Percentiles rank a stretch among this genome's conserved stretches.
Conservation (phyloP, 2,329 filamentous ascomycete species). For the Scortechinia acanthostroma region DNA sequence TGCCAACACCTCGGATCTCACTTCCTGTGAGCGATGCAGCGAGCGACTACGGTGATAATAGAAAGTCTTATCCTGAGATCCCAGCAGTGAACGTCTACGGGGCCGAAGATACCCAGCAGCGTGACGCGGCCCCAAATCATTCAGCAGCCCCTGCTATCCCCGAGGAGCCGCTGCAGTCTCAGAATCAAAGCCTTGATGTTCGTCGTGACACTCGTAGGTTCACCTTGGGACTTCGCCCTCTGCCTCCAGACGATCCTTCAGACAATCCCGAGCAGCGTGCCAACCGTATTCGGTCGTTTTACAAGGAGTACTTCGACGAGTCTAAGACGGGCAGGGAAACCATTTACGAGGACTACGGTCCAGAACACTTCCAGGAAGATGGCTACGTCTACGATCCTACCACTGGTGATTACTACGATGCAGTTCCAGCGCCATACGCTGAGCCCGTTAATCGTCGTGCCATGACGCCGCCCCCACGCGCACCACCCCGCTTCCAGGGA, state of each 20-base stretch:
- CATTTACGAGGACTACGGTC: constrained; percentile 44
- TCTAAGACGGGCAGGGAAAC: constrained; percentile 36
- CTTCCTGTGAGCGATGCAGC: constrained; percentile 30
- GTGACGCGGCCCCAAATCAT: constrained; percentile 5
- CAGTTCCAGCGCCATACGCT: constrained; percentile 39
- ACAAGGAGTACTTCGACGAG: constrained; percentile 66
- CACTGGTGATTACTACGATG: constrained; percentile 23
- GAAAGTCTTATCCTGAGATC: constrained; percentile 27
- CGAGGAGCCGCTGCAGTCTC: constrained; percentile 8
- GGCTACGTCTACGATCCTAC: constrained; percentile 23
- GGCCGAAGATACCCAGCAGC: constrained; percentile 6
- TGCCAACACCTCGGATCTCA: constrained; percentile 22
- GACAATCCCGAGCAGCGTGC: constrained; percentile 60
- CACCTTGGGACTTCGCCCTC: constrained; percentile 51
- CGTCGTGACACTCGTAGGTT: constrained; percentile 35
- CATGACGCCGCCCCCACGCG: constrained; percentile 57
- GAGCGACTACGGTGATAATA: constrained; percentile 37
- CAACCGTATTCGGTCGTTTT: constrained; percentile 62
- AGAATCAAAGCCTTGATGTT: constrained; percentile 10
- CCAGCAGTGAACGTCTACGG: constrained; percentile 20
- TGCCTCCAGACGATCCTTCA: constrained; percentile 52
- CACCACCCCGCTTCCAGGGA: constrained; percentile 38
- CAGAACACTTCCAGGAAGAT: constrained; percentile 42
- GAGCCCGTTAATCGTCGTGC: constrained; percentile 50
- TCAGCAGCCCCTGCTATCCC: not conserved